Evolutionary conservation across 768 basidiomycete genomes (phyloP).

Genomic region (Strobilomyces confusus): DNA sequence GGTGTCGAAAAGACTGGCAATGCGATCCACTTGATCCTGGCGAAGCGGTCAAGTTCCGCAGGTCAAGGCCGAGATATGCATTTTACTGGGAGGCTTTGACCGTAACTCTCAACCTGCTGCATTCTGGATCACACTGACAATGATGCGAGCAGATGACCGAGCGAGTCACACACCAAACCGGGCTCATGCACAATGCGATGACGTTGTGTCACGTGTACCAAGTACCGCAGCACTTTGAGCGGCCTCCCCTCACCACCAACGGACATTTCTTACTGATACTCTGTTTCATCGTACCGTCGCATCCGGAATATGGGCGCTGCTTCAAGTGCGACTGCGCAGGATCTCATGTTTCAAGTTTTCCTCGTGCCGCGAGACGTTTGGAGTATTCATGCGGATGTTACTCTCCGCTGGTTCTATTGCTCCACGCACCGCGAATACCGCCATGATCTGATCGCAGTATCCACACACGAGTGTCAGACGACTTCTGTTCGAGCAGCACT

Average conservation of each 20-base stretch:
- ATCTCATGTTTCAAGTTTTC: background rate
- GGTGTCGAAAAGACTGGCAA: slow-evolving; percentile 52
- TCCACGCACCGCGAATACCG: background rate
- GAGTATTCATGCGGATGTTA: background rate
- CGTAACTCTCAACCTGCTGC: slow-evolving; percentile 37
- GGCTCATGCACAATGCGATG: background rate
- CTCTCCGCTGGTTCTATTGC: background rate
- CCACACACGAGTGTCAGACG: background rate
- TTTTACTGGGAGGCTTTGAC: slow-evolving; percentile 51
- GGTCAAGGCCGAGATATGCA: background rate
- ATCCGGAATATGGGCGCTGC: slow-evolving; percentile 1
- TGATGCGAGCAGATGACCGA: background rate
- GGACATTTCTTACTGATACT: background rate
- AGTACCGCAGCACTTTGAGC: background rate
- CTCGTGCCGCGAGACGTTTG: background rate
- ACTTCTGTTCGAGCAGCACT: background rate
- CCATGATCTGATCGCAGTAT: background rate
- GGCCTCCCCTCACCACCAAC: background rate
- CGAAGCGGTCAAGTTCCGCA: slow-evolving; percentile 6
- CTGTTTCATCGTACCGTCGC: background rate
- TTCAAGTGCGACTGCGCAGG: slow-evolving; percentile 2
- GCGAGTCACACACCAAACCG: too few relatives aligned
- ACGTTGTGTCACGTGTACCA: background rate
- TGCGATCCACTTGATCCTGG: slow-evolving; percentile 72
- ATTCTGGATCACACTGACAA: slow-evolving; percentile 5